phyloP scores from a whole-genome alignment of 2,329 filamentous ascomycete genomes.

The Alternaria gansuensis region DNA sequence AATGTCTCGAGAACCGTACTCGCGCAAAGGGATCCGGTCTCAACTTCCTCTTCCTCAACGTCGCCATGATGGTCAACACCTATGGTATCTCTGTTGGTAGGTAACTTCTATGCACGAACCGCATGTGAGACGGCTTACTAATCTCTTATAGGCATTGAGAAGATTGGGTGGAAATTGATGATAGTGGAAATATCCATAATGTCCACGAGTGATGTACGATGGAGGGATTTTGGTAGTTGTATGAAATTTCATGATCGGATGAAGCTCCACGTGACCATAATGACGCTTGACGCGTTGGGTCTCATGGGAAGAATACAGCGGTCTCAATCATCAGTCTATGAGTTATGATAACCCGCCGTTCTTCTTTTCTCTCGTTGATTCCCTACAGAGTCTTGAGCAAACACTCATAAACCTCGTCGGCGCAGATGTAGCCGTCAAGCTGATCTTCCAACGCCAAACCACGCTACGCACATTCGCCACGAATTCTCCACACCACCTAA shows the following conservation, averaged over 20 bases:
- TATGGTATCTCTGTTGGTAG: constrained; percentile 40
- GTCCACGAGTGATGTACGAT: constrained; percentile 19
- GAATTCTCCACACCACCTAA: background rate
- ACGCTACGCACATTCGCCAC: background rate
- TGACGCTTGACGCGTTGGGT: background rate
- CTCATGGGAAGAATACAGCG: background rate
- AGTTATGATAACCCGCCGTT: background rate
- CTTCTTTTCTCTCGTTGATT: background rate
- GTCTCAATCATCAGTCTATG: background rate
- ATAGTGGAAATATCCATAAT: constrained; percentile 37
- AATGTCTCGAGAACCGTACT: constrained; percentile 52
- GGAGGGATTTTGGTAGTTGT: background rate
- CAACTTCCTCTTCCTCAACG: constrained; percentile 48
- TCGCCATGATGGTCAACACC: constrained; percentile 48
- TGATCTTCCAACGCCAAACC: background rate
- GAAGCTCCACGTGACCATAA: background rate
- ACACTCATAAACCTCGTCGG: no score
- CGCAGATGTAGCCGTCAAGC: no score
- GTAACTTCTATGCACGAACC: no score
- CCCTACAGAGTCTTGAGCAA: background rate
- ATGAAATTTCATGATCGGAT: background rate
- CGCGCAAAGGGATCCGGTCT: constrained; percentile 50
- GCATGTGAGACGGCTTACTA: no score
- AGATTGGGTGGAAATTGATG: constrained; percentile 41
- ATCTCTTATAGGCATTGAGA: constrained; percentile 34